Evolutionary conservation across 306 rosid genomes (phyloP).

Genomic region (Begonia loranthoides): DNA sequence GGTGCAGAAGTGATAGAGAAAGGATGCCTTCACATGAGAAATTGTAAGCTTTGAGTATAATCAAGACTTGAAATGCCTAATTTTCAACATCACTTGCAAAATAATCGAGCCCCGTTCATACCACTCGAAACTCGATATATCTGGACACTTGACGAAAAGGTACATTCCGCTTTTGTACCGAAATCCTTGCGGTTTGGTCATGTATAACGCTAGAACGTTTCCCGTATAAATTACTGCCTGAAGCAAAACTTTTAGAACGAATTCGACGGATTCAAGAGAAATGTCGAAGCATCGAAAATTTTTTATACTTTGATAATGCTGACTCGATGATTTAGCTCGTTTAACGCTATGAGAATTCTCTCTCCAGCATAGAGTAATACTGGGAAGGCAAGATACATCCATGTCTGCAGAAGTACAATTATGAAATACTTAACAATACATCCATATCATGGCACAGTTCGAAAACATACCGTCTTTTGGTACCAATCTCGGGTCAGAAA

Average conservation of each 20-base stretch:
- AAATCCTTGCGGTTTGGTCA: slow-evolving; percentile 64
- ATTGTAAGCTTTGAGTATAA: too few relatives aligned
- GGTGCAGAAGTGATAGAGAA: slow-evolving; percentile 96
- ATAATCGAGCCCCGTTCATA: slow-evolving; percentile 13
- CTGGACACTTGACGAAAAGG: slow-evolving; percentile 77
- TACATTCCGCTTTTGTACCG: slow-evolving; percentile 90
- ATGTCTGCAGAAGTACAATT: slow-evolving; percentile 45
- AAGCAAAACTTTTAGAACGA: slow-evolving; percentile 12
- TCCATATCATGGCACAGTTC: too few relatives aligned
- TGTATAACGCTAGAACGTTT: slow-evolving; percentile 71
- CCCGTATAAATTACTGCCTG: slow-evolving; percentile 82
- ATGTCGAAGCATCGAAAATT: background rate
- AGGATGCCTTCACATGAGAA: slow-evolving; percentile 54
- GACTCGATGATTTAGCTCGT: slow-evolving; percentile 43
- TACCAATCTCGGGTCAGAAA: slow-evolving; percentile 45
- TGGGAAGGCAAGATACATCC: slow-evolving; percentile 79
- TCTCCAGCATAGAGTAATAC: slow-evolving; percentile 45
- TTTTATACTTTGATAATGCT: slow-evolving; percentile 46
- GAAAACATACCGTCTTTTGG: slow-evolving; percentile 47
- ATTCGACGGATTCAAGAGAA: slow-evolving; percentile 2
- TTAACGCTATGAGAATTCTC: slow-evolving; percentile 28
- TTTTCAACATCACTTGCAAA: background rate
- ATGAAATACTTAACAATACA: too few relatives aligned
- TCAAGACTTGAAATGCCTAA: too few relatives aligned
- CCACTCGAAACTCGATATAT: slow-evolving; percentile 81